Percentiles rank a stretch among this genome's conserved stretches.
Evolutionary conservation across 1,139 yeast species (phyloP).

Genomic region (Yamadazyma trypodendri): DNA sequence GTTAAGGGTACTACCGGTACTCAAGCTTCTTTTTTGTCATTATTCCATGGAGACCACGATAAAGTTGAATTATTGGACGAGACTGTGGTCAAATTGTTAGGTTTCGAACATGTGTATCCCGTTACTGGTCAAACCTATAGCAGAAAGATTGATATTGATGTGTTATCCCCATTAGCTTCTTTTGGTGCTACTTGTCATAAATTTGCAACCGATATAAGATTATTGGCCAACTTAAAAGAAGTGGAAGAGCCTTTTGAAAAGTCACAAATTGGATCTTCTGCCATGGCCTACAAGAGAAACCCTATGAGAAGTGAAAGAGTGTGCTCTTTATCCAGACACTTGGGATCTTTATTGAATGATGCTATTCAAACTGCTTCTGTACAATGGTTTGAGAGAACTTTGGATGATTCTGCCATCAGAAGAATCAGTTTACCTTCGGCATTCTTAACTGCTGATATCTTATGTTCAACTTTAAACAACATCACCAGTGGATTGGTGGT

Average conservation of each 20-base stretch:
- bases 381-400: conserved; percentile 99
- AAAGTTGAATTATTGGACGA: conserved; percentile 91
- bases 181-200: conserved; percentile 97
- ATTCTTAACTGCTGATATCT: conserved; percentile 91
- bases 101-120: conserved; percentile 93
- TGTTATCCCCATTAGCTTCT: conserved; percentile 87
- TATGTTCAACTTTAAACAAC: conserved; percentile 84
- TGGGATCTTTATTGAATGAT: conserved; percentile 88
- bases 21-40: conserved; percentile 91
- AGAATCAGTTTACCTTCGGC: conserved; percentile 97
- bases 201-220: conserved; percentile 94
- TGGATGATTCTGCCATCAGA: conserved; percentile 97
- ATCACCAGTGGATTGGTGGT: conserved; percentile 95
- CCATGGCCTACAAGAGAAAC: conserved; percentile 99
- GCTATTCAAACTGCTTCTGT: conserved; percentile 96
- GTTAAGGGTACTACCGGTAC: conserved; percentile 99
- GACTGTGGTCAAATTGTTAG: conserved; percentile 88
- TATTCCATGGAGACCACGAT: conserved; percentile 95
- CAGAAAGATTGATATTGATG: conserved; percentile 95
- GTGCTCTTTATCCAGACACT: conserved; percentile 92
- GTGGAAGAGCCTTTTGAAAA: conserved; percentile 98
- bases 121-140: conserved; percentile 98
- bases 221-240: conserved; percentile 95
- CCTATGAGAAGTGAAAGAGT: conserved; percentile 99
- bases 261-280: conserved; percentile 95